A percentile compares a stretch with the other conserved stretches of the same genome.
These are phyloP conservation scores for Ascochyta pisi DNA, from an alignment of 2,329 filamentous ascomycete species.

Conservation along the genomic window DNA sequence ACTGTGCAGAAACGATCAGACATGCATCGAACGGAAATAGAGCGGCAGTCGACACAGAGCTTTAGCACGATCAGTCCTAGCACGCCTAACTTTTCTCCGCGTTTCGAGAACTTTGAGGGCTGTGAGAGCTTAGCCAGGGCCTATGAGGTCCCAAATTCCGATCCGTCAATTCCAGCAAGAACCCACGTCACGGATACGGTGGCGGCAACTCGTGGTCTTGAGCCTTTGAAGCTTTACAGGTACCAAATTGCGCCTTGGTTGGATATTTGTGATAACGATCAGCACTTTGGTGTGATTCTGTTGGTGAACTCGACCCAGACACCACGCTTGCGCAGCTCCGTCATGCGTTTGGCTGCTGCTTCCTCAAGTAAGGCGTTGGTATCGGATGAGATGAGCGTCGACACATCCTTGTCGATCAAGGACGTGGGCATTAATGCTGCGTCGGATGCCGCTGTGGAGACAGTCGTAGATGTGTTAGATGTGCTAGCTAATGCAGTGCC, in stretches of 20 bases:
- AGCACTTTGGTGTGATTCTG: slow-evolving; percentile 61
- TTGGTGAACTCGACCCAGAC: slow-evolving; percentile 56
- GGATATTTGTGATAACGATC: slow-evolving; percentile 63
- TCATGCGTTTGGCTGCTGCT: background rate
- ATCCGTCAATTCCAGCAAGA: background rate
- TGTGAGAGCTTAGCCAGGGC: background rate
- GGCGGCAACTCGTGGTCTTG: slow-evolving; percentile 33
- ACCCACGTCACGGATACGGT: background rate
- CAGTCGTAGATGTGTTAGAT: background rate
- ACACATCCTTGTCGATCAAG: background rate
- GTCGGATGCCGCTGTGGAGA: background rate
- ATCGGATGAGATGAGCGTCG: background rate
- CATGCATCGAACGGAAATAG: background rate
- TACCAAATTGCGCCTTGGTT: slow-evolving; percentile 63
- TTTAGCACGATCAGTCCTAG: background rate
- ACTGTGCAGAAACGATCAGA: background rate
- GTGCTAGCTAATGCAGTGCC: background rate
- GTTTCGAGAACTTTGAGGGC: background rate
- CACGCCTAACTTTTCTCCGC: background rate
- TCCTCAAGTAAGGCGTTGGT: background rate
- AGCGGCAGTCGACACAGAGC: background rate
- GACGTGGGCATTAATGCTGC: background rate
- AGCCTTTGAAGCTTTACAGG: slow-evolving; percentile 55
- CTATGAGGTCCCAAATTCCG: background rate
- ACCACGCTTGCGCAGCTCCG: slow-evolving; percentile 48